Percentiles rank a stretch among this genome's conserved stretches.
phyloP scores from a whole-genome alignment of 2,329 filamentous ascomycete genomes.

The Alternaria hordeiaustralica region DNA sequence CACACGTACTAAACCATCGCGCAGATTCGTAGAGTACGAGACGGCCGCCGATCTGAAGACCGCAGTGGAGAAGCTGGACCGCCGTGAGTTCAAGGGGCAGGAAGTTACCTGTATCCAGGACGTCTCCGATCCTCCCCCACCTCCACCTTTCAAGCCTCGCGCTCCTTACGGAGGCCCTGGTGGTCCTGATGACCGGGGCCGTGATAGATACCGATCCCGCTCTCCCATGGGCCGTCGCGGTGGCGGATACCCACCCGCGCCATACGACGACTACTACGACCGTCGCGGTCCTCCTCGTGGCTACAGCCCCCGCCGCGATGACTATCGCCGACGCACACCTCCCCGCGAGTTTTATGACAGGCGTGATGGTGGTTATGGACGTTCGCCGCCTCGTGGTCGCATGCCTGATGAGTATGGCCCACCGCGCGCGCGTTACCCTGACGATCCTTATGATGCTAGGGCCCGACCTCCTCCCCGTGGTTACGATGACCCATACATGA shows the following conservation, averaged over 20 bases:
- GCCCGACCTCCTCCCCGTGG: constrained; percentile 62
- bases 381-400: constrained; percentile 70
- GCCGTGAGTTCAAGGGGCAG: constrained; percentile 89
- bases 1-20: constrained; percentile 14
- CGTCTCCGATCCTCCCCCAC: constrained; percentile 61
- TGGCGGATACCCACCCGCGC: constrained; percentile 63
- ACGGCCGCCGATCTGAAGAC: constrained; percentile 86
- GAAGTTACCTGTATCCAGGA: constrained; percentile 86
- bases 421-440: constrained; percentile 68
- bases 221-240: constrained; percentile 69
- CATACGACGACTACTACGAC: constrained; percentile 74
- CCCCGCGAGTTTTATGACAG: constrained; percentile 88
- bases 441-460: constrained; percentile 72
- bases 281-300: constrained; percentile 80
- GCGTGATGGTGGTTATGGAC: constrained; percentile 65
- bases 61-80: constrained; percentile 93
- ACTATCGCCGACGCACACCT: constrained; percentile 82
- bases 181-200: constrained; percentile 68
- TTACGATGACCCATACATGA: constrained; percentile 66
- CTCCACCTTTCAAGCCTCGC: constrained; percentile 46
- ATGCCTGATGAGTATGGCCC: constrained; percentile 77
- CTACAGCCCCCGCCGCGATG: constrained; percentile 84
- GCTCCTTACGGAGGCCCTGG: constrained; percentile 43
- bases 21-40: constrained; percentile 96
- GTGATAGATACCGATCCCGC: constrained; percentile 80